These are phyloP conservation scores for Leptoxyphium fumago DNA, from an alignment of 2,329 filamentous ascomycete species.

Conservation along the genomic window DNA sequence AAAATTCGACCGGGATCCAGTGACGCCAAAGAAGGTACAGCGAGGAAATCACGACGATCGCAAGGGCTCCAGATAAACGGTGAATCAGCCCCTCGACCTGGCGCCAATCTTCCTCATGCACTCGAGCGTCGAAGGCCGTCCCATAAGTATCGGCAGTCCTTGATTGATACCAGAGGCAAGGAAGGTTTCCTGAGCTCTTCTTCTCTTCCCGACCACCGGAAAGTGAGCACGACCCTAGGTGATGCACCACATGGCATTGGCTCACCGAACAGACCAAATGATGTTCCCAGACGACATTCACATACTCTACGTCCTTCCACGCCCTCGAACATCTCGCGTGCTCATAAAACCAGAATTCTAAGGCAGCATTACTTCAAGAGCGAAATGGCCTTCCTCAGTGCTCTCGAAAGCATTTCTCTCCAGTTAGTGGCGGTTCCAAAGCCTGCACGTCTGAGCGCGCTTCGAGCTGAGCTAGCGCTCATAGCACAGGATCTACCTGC, in stretches of 20 bases:
- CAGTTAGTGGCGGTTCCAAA: conserved; percentile 73
- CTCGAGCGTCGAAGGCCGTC: conserved; percentile 5
- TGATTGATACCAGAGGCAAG: conserved; percentile 15
- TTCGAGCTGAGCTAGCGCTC: conserved; percentile 65
- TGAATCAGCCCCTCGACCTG: conserved; percentile 2
- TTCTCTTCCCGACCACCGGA: conserved; percentile 18
- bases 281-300: conserved; percentile 39
- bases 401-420: conserved; percentile 71
- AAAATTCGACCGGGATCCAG: conserved; percentile 23
- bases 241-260: conserved; percentile 13
- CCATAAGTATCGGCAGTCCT: conserved; percentile 25
- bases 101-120: conserved; percentile 4
- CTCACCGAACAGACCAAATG: conserved; percentile 21
- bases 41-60: conserved; percentile 21
- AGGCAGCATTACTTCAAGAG: conserved; percentile 73
- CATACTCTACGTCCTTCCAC: conserved; percentile 40
- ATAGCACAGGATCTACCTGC: conserved; percentile 70
- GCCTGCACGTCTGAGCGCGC: conserved; percentile 62
- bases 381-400: conserved; percentile 66
- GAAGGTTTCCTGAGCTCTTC: conserved; percentile 18
- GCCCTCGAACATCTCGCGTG: conserved; percentile 45
- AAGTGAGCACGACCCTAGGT: not conserved
- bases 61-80: conserved; percentile 10
- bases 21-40: conserved; percentile 11
- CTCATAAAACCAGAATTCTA: conserved; percentile 57